These are phyloP conservation scores for Brassica napus DNA, from an alignment of 345 rosid genomes.

Conservation along the genomic window DNA sequence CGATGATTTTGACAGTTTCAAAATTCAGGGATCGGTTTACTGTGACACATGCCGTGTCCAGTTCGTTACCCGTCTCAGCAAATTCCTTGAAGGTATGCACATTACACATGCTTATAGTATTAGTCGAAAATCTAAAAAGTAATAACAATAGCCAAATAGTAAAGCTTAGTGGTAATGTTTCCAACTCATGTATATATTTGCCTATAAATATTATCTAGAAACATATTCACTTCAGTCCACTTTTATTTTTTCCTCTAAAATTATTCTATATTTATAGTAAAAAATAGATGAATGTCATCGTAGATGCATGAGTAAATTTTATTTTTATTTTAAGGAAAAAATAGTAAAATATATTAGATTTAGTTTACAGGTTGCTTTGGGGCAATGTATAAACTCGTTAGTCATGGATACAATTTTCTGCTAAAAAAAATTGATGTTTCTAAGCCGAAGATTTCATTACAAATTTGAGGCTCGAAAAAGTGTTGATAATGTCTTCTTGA, in stretches of 20 bases:
- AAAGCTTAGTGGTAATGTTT: background rate
- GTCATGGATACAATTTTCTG: background rate
- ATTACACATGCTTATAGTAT: background rate
- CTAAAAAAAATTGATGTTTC: background rate
- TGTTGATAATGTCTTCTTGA: too few species aligned
- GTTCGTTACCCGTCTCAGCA: background rate
- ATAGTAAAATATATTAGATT: background rate
- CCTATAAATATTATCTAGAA: background rate
- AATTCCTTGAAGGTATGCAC: background rate
- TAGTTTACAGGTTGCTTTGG: background rate
- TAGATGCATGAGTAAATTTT: background rate
- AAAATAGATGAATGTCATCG: background rate
- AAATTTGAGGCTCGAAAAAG: background rate
- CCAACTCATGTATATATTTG: background rate
- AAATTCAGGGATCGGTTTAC: background rate
- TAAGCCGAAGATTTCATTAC: background rate
- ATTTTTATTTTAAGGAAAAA: too few species aligned
- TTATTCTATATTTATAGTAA: background rate
- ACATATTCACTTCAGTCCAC: background rate
- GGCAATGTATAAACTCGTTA: background rate
- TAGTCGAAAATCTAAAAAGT: background rate
- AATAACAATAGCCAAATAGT: background rate
- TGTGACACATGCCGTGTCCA: conserved; percentile 2
- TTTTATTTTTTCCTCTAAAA: background rate
- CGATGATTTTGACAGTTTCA: background rate